These are phyloP conservation scores for Strigomonas culicis DNA, from an alignment of 208 protist genomes.

Conservation along the genomic window DNA sequence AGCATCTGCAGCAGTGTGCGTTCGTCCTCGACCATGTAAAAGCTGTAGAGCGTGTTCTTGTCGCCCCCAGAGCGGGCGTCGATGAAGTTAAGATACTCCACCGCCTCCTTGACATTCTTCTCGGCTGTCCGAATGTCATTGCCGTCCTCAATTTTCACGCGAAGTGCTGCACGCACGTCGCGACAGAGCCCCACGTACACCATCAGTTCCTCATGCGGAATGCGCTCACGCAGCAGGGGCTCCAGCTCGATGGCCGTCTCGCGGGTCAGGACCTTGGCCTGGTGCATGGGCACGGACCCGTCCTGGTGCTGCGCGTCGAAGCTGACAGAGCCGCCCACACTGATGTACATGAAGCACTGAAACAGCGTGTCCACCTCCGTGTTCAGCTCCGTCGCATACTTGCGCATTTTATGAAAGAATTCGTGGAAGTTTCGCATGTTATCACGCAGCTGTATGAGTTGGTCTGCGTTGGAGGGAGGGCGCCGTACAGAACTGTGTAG, in stretches of 20 bases:
- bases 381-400: conserved; percentile 30
- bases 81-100: conserved; percentile 86
- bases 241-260: conserved; percentile 65
- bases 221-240: conserved; percentile 35
- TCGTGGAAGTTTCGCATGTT: conserved; percentile 52
- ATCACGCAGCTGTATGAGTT: conserved; percentile 58
- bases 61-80: conserved; percentile 35
- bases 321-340: conserved; percentile 61
- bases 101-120: conserved; percentile 40
- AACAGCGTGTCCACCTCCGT: conserved; percentile 66
- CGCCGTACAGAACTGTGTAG: conserved; percentile 74
- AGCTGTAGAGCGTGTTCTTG: conserved; percentile 49
- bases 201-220: conserved; percentile 60
- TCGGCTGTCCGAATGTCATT: conserved; percentile 81
- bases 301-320: conserved; percentile 80
- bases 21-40: conserved; percentile 86
- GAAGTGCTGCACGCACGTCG: conserved; percentile 57
- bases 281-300: conserved; percentile 85
- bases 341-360: conserved; percentile 87
- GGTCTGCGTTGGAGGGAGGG: conserved; percentile 51
- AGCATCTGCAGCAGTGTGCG: conserved; percentile 50
- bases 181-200: conserved; percentile 62
- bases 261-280: conserved; percentile 86
- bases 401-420: conserved; percentile 58
- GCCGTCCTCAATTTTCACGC: conserved; percentile 87